Evolutionary conservation across 2,329 filamentous ascomycete genomes (phyloP).

Genomic region (Apiospora koreana): DNA sequence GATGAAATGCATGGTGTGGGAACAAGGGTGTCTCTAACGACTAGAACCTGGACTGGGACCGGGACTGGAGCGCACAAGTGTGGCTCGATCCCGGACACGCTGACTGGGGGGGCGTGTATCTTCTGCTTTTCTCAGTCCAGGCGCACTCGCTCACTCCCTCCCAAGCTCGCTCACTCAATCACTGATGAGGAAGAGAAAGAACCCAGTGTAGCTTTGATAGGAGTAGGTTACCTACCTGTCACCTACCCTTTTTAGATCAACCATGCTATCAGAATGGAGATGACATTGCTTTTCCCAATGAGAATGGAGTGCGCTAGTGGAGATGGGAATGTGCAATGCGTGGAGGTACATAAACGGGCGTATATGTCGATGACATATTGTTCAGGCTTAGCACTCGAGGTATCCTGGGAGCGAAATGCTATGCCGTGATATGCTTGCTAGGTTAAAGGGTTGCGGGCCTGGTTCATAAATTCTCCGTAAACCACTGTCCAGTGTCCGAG

Average conservation of each 20-base stretch:
- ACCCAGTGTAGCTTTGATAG: background rate
- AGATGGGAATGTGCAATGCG: conserved; percentile 3
- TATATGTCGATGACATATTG: conserved; percentile 9
- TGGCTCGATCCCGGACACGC: conserved; percentile 11
- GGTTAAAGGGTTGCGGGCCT: conserved; percentile 8
- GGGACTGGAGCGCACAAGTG: conserved; percentile 5
- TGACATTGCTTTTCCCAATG: background rate
- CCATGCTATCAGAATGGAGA: background rate
- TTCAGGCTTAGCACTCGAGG: conserved; percentile 10
- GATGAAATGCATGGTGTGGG: conserved; percentile 10
- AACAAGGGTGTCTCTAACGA: conserved; percentile 10
- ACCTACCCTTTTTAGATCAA: background rate
- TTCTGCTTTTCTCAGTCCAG: background rate
- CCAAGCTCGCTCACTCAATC: background rate
- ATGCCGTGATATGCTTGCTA: conserved; percentile 10
- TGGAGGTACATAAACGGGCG: background rate
- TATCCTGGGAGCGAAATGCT: conserved; percentile 10
- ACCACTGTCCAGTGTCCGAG: conserved; percentile 2
- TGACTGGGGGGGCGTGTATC: conserved; percentile 2
- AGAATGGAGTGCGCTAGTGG: background rate
- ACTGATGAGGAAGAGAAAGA: background rate
- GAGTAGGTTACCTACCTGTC: background rate
- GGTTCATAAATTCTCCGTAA: conserved; percentile 13
- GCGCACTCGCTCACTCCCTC: background rate
- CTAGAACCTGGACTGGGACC: conserved; percentile 2